Conservation (phyloP, 2,329 filamentous ascomycete genomes). For the Pseudopithomyces maydicus region DNA sequence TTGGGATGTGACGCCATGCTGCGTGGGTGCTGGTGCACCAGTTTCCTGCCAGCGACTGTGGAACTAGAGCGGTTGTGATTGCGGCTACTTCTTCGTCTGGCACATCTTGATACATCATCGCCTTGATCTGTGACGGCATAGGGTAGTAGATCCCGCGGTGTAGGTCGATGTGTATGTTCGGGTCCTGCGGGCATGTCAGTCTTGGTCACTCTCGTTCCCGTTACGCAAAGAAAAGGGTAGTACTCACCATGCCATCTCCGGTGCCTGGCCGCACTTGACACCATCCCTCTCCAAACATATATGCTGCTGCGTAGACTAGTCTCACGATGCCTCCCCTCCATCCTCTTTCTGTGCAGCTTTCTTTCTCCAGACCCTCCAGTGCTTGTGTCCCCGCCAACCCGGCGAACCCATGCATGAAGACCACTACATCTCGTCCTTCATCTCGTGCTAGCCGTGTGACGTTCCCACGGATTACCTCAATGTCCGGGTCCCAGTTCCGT, state of each 20-base stretch:
- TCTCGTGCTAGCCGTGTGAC: conserved; percentile 2
- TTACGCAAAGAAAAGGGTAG: background rate
- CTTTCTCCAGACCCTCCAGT: conserved; percentile 8
- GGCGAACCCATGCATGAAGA: conserved; percentile 11
- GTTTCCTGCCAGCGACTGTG: conserved; percentile 11
- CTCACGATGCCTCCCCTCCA: conserved; percentile 12
- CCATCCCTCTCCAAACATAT: conserved; percentile 10
- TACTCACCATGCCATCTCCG: conserved; percentile 4
- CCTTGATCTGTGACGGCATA: conserved; percentile 3
- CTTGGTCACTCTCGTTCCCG: background rate
- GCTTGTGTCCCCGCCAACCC: conserved; percentile 9
- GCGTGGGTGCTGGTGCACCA: conserved; percentile 13
- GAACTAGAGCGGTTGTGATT: background rate
- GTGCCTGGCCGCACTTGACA: conserved; percentile 7
- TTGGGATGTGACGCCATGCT: conserved; percentile 16
- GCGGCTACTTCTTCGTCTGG: conserved; percentile 1
- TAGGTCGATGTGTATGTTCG: conserved; percentile 9
- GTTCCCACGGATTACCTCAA: conserved; percentile 4
- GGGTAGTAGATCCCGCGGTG: background rate
- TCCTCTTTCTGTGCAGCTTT: background rate
- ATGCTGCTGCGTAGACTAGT: conserved; percentile 9
- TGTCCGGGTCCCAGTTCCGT: conserved; percentile 5
- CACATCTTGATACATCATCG: conserved; percentile 14
- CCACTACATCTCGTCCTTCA: conserved; percentile 4
- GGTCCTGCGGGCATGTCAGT: background rate